Evolutionary conservation across 805 yeast genomes (phyloP).

Genomic region (Sporopachydermia lactativora): DNA sequence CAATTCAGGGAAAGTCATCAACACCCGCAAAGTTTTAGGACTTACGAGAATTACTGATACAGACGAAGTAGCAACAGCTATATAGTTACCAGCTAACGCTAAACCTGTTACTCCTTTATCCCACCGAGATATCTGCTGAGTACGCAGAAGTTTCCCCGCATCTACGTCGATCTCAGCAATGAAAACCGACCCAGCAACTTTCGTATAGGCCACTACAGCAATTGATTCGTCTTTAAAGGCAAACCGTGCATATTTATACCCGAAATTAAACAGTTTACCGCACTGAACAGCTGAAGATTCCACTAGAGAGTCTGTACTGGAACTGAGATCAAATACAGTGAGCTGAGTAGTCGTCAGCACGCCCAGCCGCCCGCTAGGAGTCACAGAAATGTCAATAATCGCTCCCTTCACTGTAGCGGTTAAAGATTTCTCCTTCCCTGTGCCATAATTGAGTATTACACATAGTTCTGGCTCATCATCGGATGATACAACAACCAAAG

Average conservation of each 20-base stretch:
- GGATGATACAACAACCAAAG: not conserved
- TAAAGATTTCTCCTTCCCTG: not conserved
- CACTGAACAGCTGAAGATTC: not conserved
- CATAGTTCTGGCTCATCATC: not conserved
- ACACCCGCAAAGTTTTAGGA: constrained; percentile 33
- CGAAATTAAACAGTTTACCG: not conserved
- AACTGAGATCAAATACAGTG: not conserved
- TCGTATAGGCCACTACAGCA: not conserved
- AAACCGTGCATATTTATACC: not conserved
- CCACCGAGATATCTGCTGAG: constrained; percentile 1
- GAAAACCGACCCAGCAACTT: not conserved
- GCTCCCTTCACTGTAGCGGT: not conserved
- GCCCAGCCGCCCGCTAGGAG: not conserved
- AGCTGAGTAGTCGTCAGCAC: not conserved
- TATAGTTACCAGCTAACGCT: constrained; percentile 32
- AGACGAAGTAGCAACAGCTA: constrained; percentile 52
- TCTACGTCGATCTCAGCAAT: not conserved
- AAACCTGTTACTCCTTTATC: constrained; percentile 27
- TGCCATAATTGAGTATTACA: not conserved
- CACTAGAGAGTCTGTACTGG: not conserved
- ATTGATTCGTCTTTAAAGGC: not conserved
- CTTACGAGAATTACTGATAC: constrained; percentile 47
- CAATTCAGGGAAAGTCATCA: constrained; percentile 40
- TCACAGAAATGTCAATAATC: not conserved
- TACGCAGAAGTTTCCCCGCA: constrained; percentile 3